Percentiles rank a stretch among this genome's conserved stretches.
Conservation (phyloP, 176 grass and related monocot genomes). For the Tillandsia fasciculata region DNA sequence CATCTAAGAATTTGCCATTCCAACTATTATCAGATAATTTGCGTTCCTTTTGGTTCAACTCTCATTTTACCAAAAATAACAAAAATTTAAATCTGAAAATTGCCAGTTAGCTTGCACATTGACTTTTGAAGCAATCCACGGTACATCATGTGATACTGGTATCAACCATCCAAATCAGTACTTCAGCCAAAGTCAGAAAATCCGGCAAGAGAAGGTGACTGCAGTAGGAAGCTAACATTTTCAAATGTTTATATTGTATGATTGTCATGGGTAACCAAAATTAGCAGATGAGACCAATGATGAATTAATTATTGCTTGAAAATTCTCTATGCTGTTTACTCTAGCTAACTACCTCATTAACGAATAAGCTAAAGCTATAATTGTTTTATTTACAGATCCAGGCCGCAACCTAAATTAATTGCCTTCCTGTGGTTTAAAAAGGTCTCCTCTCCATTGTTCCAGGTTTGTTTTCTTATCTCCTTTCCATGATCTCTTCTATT, state of each 20-base stretch:
- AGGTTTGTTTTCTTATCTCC: neutral
- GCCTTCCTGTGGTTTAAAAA: neutral
- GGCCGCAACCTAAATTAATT: neutral
- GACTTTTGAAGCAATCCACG: constrained; percentile 79
- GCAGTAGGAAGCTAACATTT: neutral
- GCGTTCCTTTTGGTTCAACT: neutral
- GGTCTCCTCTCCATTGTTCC: neutral
- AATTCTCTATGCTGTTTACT: neutral
- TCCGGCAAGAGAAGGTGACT: constrained; percentile 48
- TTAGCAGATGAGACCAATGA: neutral
- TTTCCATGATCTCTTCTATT: neutral
- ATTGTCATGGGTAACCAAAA: neutral
- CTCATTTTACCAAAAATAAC: neutral
- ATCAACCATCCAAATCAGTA: constrained; percentile 99
- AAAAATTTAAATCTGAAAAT: constrained; percentile 20
- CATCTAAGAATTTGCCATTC: neutral
- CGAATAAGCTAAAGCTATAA: no score
- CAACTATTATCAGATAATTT: constrained; percentile 19
- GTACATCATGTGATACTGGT: constrained; percentile 69
- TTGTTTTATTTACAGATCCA: constrained; percentile 11
- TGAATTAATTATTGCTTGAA: neutral
- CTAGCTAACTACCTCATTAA: neutral
- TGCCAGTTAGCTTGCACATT: constrained; percentile 90
- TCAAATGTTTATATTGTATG: neutral
- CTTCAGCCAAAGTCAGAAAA: constrained; percentile 79